Conservation (phyloP, 306 rosid genomes). For the Arachis stenosperma region DNA sequence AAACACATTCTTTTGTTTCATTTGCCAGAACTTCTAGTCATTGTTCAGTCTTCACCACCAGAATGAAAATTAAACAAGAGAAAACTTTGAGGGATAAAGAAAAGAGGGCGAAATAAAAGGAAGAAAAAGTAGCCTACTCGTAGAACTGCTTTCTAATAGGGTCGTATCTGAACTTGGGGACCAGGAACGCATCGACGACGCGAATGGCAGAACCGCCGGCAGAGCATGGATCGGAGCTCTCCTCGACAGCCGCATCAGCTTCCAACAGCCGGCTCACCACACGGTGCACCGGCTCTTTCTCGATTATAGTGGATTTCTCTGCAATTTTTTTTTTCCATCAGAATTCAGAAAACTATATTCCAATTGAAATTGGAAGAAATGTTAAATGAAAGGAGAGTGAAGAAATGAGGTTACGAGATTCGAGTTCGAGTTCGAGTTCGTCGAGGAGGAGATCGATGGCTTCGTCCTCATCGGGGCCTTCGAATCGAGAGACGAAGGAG, state of each 20-base stretch:
- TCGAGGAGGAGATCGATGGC: conserved; percentile 72
- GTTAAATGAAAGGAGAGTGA: background rate
- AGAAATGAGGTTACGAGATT: conserved; percentile 50
- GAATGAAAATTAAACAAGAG: background rate
- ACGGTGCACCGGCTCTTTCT: conserved; percentile 66
- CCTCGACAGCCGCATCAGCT: conserved; percentile 55
- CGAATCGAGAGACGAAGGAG: conserved; percentile 62
- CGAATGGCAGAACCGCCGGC: conserved; percentile 43
- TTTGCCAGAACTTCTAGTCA: no score
- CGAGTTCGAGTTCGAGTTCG: conserved; percentile 54
- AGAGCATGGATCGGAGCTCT: conserved; percentile 15
- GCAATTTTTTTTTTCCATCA: conserved; percentile 30
- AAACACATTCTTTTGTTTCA: background rate
- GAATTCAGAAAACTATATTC: background rate
- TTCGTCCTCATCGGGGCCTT: conserved; percentile 55
- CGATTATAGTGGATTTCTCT: conserved; percentile 74
- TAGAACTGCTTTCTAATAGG: conserved; percentile 70
- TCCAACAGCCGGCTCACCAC: conserved; percentile 50
- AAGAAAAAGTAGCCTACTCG: conserved; percentile 46
- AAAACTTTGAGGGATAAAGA: background rate
- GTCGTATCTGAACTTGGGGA: conserved; percentile 70
- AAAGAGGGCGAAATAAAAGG: background rate
- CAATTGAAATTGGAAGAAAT: background rate
- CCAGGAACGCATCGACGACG: conserved; percentile 59
- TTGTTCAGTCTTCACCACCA: background rate